These are phyloP conservation scores for Oryza punctata DNA, from an alignment of 176 grass and related monocot species.

Conservation along the genomic window DNA sequence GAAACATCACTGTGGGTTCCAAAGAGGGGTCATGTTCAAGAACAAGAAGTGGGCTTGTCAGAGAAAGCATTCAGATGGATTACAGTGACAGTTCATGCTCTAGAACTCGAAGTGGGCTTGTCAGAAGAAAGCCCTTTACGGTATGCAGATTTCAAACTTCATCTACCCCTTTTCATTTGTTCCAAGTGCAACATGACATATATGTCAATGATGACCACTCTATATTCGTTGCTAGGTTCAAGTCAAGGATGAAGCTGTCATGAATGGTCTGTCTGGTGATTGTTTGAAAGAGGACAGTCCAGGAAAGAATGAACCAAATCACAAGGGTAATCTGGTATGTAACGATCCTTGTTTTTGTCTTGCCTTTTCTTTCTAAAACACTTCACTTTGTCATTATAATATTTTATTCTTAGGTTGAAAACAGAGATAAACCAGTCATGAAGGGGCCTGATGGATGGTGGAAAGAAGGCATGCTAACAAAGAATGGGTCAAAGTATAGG, in stretches of 20 bases:
- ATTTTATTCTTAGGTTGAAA: conserved; percentile 20
- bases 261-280: conserved; percentile 19
- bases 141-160: conserved; percentile 24
- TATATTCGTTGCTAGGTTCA: conserved; percentile 29
- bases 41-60: conserved; percentile 20
- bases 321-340: conserved; percentile 37
- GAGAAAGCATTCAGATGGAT: conserved; percentile 1
- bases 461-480: conserved; percentile 35
- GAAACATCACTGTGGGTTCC: conserved; percentile 3
- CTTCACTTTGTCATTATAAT: neutral
- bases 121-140: conserved; percentile 7
- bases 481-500: neutral
- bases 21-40: conserved; percentile 19
- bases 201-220: conserved; percentile 4
- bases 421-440: conserved; percentile 24
- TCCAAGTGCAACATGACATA: neutral
- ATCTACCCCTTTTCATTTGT: neutral
- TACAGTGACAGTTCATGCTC: neutral
- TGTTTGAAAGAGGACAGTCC: conserved; percentile 34
- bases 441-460: conserved; percentile 44
- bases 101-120: conserved; percentile 21
- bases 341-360: neutral
- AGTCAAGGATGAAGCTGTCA: conserved; percentile 24
- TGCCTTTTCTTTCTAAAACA: neutral
- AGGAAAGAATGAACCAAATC: conserved; percentile 25